phyloP scores from a whole-genome alignment of 1,139 yeast species.

The Ogataea hybrid region DNA sequence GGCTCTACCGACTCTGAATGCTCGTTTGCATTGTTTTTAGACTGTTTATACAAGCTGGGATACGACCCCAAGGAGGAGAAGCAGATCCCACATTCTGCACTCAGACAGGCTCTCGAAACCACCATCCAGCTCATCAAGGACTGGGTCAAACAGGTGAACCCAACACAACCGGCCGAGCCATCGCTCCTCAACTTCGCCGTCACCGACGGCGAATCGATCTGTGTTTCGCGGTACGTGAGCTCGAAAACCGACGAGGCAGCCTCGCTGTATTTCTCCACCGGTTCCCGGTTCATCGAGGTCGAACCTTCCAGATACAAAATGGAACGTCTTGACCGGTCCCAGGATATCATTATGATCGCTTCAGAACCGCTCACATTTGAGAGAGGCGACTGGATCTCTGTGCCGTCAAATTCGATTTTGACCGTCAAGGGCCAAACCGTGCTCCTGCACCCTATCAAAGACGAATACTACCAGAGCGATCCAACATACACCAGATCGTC shows the following conservation, averaged over 20 bases:
- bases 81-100: conserved; percentile 51
- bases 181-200: conserved; percentile 90
- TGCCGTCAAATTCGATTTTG: conserved; percentile 87
- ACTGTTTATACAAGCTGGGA: conserved; percentile 78
- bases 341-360: conserved; percentile 93
- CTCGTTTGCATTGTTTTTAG: no score
- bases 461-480: conserved; percentile 80
- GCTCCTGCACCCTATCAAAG: conserved; percentile 83
- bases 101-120: conserved; percentile 66
- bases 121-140: conserved; percentile 73
- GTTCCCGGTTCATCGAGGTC: conserved; percentile 85
- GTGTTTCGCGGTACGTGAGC: conserved; percentile 84
- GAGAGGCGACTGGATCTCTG: conserved; percentile 96
- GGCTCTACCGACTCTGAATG: no score
- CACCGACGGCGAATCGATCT: conserved; percentile 89
- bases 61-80: conserved; percentile 53
- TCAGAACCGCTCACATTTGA: conserved; percentile 96
- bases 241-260: conserved; percentile 95
- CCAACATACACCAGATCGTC: conserved; percentile 69
- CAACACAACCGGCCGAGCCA: conserved; percentile 56
- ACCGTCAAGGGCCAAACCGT: conserved; percentile 86
- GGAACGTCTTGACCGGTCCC: conserved; percentile 91
- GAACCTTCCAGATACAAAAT: conserved; percentile 88
- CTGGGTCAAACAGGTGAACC: conserved; percentile 57
- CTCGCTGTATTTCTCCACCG: conserved; percentile 89